These are phyloP conservation scores for Clavispora vitiphila DNA, from an alignment of 805 yeast genomes.

Conservation along the genomic window DNA sequence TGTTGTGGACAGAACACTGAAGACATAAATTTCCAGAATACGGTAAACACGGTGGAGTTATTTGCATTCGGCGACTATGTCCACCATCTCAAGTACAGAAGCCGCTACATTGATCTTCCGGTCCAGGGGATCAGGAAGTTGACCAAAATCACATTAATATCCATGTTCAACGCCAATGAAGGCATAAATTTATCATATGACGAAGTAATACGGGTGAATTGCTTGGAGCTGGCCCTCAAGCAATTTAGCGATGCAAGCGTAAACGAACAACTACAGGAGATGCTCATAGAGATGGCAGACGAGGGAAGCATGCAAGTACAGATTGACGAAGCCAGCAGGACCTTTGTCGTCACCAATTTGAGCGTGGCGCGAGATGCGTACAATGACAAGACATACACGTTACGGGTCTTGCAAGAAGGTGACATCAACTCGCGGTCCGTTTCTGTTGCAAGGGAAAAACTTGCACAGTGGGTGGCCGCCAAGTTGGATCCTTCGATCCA, in stretches of 20 bases:
- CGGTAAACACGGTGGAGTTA: conserved; percentile 29
- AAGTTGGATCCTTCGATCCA: conserved; percentile 5
- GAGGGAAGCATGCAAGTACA: conserved; percentile 18
- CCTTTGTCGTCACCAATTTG: conserved; percentile 16
- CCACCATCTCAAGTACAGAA: conserved; percentile 19
- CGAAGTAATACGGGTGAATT: conserved; percentile 15
- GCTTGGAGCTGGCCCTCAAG: conserved; percentile 11
- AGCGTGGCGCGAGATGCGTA: conserved; percentile 28
- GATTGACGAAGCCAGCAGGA: conserved; percentile 23
- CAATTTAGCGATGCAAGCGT: conserved; percentile 3
- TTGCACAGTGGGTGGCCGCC: conserved; percentile 21
- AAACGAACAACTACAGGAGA: conserved; percentile 12
- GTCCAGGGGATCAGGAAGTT: conserved; percentile 18
- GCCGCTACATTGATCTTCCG: conserved; percentile 13
- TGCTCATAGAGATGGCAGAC: conserved; percentile 24
- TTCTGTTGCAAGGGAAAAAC: conserved; percentile 11
- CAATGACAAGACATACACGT: conserved; percentile 16
- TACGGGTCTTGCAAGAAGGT: conserved; percentile 21
- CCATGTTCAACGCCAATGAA: conserved; percentile 20
- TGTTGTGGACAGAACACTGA: background rate
- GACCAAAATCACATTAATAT: conserved; percentile 23
- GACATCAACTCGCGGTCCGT: conserved; percentile 20
- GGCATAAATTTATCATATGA: conserved; percentile 15
- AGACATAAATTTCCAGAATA: background rate
- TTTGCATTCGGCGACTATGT: conserved; percentile 33